Base-by-base conservation (phyloP, 257 asterid species). In the Vinca minor region DNA sequence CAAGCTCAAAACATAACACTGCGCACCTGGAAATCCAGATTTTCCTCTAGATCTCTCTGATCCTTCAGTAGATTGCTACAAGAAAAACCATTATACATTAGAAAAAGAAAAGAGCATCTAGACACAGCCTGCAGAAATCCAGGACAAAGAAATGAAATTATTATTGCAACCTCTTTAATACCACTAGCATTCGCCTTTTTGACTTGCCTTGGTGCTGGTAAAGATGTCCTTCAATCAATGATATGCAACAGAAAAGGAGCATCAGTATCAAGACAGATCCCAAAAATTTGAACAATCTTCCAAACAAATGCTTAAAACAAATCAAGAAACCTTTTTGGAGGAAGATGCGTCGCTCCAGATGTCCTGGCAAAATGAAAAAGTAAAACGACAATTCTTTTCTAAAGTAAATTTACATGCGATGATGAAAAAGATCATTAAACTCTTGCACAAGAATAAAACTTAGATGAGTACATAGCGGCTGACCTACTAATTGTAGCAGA, bases 1-100 rank as follows among this genome's bases (percentile, higher is more conserved):
- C n/a, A n/a, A 54, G 69, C 38, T 9, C 9, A 18, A 67, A 46
- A 12, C 18, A 52, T 44, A 5, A 55, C 60, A 71, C 61, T 83
- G 78, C 82, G 78, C 67, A 91, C 95, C 94, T 46, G 83, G 85
- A 78, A 88, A 79, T 39, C 92, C 85, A 59, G 66, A 75, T 74
- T 82, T 82, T 42, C 77, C 82, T 59, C 73, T 80, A 62, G 66
- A 41, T 63, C 65, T 78, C 59, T 71, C 83, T 14, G 74, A 69
- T 55, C 66, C 82, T 67, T 71, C 83, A 50, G 82, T 72, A 66
- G 59, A 67, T 66, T 74, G 77, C 96, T 86, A 72, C 52, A 66
- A 71, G 13, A 4, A 64, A 58, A 25, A 62, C 26, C 4, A 52
- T 41, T 15, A 11, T 34, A 38, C 49, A 52, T 21, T 34, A 17